Evolutionary conservation across 1,139 yeast species (phyloP).

Genomic region (Candida gigantensis): DNA sequence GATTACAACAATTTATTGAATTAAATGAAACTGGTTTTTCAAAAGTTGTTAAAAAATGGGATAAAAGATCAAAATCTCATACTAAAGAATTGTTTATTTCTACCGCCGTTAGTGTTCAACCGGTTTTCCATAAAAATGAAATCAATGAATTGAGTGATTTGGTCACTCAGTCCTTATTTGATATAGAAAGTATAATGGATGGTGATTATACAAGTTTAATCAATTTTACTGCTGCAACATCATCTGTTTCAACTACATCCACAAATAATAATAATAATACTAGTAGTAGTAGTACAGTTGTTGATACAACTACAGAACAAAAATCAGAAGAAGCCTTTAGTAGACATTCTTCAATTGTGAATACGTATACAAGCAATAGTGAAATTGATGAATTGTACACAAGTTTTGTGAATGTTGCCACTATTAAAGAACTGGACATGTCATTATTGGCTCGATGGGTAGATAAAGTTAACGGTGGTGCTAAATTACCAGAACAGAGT

Average conservation of each 20-base stretch:
- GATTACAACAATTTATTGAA: slow-evolving; percentile 90
- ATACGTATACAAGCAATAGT: slow-evolving; percentile 19
- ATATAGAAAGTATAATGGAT: slow-evolving; percentile 82
- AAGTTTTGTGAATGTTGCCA: slow-evolving; percentile 64
- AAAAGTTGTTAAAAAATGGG: slow-evolving; percentile 96
- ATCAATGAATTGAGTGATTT: slow-evolving; percentile 82
- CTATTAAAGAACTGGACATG: slow-evolving; percentile 46
- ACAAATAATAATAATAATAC: neutral
- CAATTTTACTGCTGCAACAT: slow-evolving; percentile 10
- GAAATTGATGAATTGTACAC: slow-evolving; percentile 67
- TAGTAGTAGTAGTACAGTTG: neutral
- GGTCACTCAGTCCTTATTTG: slow-evolving; percentile 74
- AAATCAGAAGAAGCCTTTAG: slow-evolving; percentile 8
- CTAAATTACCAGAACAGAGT: slow-evolving; percentile 7
- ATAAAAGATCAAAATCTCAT: slow-evolving; percentile 90
- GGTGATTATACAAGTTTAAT: slow-evolving; percentile 51
- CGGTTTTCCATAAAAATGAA: slow-evolving; percentile 89
- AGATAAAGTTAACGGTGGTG: slow-evolving; percentile 41
- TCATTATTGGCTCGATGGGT: slow-evolving; percentile 50
- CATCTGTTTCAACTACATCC: slow-evolving; percentile 2
- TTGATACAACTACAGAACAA: slow-evolving; percentile 1
- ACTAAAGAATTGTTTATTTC: slow-evolving; percentile 89
- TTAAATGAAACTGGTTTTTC: slow-evolving; percentile 94
- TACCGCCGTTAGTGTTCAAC: slow-evolving; percentile 94
- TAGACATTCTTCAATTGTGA: slow-evolving; percentile 14